These are phyloP conservation scores for Hyaloscypha bicolor DNA, from an alignment of 495 filamentous ascomycete genomes.

Conservation along the genomic window DNA sequence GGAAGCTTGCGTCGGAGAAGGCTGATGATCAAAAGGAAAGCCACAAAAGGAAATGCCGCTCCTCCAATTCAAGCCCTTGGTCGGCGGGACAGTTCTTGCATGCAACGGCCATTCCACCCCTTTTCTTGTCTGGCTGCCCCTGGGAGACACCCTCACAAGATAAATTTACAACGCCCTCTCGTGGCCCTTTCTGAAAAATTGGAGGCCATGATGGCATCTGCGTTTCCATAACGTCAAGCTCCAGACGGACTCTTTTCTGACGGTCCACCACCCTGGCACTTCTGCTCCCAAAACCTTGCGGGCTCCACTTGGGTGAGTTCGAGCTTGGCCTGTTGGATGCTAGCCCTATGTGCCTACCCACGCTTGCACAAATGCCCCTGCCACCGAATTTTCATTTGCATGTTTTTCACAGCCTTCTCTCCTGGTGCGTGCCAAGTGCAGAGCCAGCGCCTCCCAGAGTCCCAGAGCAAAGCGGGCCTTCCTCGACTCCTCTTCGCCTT, in stretches of 20 bases:
- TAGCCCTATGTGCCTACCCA: not conserved
- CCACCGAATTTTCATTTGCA: not conserved
- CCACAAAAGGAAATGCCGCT: not conserved
- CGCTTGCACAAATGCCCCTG: not conserved
- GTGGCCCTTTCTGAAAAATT: too few species aligned
- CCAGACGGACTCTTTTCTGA: not conserved
- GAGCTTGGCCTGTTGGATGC: not conserved
- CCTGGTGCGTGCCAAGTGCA: not conserved
- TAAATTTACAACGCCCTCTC: too few species aligned
- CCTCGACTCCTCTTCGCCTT: not conserved
- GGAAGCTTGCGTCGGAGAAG: not conserved
- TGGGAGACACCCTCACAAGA: too few species aligned
- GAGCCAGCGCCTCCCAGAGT: not conserved
- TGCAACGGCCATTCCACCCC: not conserved
- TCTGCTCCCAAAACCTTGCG: not conserved
- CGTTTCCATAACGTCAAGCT: constrained; percentile 1
- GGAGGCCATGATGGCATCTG: not conserved
- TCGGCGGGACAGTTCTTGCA: not conserved
- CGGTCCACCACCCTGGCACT: not conserved
- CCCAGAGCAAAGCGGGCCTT: not conserved
- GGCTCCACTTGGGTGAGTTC: not conserved
- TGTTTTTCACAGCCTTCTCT: not conserved
- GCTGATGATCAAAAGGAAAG: not conserved
- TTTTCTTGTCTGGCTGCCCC: not conserved
- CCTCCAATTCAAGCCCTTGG: not conserved